Evolutionary conservation across 129 eudicot species (phyloP).

Genomic region (Kitagawia praeruptora): DNA sequence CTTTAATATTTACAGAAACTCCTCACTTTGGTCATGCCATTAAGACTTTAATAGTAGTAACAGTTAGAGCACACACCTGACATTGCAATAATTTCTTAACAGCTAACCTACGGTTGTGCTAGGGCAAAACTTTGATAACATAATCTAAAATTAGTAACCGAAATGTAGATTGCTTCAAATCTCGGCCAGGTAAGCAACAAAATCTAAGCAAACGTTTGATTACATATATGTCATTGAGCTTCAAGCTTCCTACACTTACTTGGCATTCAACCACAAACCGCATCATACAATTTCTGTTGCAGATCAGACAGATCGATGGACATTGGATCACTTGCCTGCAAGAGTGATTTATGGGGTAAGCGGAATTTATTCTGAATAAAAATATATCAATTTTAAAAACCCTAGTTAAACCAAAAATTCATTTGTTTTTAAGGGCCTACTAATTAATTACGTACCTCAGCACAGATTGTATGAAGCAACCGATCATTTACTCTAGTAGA

Average conservation of each 20-base stretch:
- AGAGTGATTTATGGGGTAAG: not conserved
- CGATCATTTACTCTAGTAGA: constrained; percentile 27
- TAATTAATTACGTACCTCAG: constrained; percentile 22
- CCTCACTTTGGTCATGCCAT: not conserved
- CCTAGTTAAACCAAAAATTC: not conserved
- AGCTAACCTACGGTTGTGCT: not conserved
- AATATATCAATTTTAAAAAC: not conserved
- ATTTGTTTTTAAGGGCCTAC: not conserved
- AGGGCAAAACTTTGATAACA: not conserved
- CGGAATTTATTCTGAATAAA: not conserved
- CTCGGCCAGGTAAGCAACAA: not conserved
- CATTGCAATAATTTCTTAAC: not conserved
- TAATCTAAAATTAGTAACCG: not conserved
- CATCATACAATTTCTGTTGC: constrained; percentile 24
- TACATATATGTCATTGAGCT: not conserved
- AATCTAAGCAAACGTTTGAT: not conserved
- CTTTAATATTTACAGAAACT: not conserved
- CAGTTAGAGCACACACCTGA: not conserved
- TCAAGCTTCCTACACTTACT: not conserved
- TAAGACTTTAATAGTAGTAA: not conserved
- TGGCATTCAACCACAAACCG: constrained; percentile 4
- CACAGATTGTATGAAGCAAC: constrained; percentile 19
- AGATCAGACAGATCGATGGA: constrained; percentile 23
- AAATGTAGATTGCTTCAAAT: not conserved
- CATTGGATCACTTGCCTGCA: constrained; percentile 27